Percentiles rank a stretch among this genome's conserved stretches.
Conservation (phyloP, 352 stramenopile species). For the Globisporangium alternatum region DNA sequence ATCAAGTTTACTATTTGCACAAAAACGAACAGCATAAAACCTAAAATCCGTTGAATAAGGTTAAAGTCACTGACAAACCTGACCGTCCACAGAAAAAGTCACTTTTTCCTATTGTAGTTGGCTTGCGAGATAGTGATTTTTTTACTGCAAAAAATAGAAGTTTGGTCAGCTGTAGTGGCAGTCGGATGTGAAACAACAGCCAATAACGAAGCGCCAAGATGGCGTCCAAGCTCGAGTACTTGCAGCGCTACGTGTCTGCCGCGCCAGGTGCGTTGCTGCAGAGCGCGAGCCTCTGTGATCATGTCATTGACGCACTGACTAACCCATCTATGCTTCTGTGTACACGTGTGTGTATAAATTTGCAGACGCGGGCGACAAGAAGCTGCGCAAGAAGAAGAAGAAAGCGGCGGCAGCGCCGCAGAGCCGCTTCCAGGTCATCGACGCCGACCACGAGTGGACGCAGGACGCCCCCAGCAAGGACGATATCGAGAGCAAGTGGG, state of each 20-base stretch:
- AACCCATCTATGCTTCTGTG: not conserved
- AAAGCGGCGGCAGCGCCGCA: slow-evolving; percentile 18
- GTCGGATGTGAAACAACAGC: not conserved
- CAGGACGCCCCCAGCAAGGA: slow-evolving; percentile 40
- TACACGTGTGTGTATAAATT: not conserved
- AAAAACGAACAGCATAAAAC: too few species aligned
- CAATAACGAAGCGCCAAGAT: slow-evolving; percentile 9
- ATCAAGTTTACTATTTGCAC: too few species aligned
- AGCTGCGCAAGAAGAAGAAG: slow-evolving; percentile 50
- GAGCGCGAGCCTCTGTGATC: not conserved
- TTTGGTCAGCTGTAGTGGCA: too few species aligned
- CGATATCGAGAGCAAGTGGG: slow-evolving; percentile 59
- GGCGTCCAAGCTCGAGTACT: slow-evolving; percentile 74
- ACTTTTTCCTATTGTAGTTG: too few species aligned
- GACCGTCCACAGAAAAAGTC: too few species aligned
- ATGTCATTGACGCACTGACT: not conserved
- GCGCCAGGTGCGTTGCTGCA: slow-evolving; percentile 24
- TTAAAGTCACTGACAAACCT: too few species aligned
- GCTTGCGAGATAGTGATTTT: too few species aligned
- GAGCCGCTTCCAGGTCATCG: slow-evolving; percentile 46
- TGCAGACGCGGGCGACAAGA: slow-evolving; percentile 44
- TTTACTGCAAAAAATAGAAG: too few species aligned
- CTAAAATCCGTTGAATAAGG: too few species aligned
- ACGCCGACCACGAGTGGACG: slow-evolving; percentile 59
- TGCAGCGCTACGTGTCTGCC: slow-evolving; percentile 71